Base-by-base conservation (phyloP, 768 basidiomycete genomes). In the Russula virescens region DNA sequence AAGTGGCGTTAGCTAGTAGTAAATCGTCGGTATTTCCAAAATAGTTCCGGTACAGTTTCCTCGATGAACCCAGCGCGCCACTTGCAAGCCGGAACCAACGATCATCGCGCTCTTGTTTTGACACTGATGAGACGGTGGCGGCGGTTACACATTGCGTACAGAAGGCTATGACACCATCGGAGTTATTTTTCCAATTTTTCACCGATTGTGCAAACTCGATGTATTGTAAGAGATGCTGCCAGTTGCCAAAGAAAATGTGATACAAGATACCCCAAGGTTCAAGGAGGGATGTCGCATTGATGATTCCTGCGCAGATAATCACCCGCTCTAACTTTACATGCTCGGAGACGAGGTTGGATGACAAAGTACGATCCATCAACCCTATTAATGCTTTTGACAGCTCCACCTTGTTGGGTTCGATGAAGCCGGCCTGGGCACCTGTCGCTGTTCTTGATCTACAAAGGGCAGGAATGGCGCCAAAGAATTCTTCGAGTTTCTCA, bases 281-380 rank as follows among this genome's bases (percentile, higher is more conserved):
- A 49, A 63, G 31, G 42, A 59, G 31, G 47, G 45, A 14, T 4
- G 58, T 52, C 7, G 51, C 38, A 4, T 43, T 8, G 2, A 63
- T 21, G 19, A 28, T 57, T 14, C 49, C 54, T 7, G 46, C 34
- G 16, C 57, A 63, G 47, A 63, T 54, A 14, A 48, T 59, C 16
- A 59, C 43, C 10, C 62, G 62, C 5, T 46, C 46, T 21, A 40
- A 35, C 31, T 63, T 63, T 25, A 58, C 55, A 2, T 5, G 14
- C 25, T 58, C 57, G 10, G 45, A 2, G 7, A 59, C 52, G 14
- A 58, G 46, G 26, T 53, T 49, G 19, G 62, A 58, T 11, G 57
- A 14, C 18, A 63, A 35, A 26, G 62, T 63, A 31, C 62, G 55
- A 21, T 63, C 6, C 55, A 63, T 63, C 50, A 58, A 18, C 26